A percentile compares a stretch with the other conserved stretches of the same genome.
These are phyloP conservation scores for Colletotrichum zoysiae DNA, from an alignment of 2,329 filamentous ascomycete genomes.

Conservation along the genomic window DNA sequence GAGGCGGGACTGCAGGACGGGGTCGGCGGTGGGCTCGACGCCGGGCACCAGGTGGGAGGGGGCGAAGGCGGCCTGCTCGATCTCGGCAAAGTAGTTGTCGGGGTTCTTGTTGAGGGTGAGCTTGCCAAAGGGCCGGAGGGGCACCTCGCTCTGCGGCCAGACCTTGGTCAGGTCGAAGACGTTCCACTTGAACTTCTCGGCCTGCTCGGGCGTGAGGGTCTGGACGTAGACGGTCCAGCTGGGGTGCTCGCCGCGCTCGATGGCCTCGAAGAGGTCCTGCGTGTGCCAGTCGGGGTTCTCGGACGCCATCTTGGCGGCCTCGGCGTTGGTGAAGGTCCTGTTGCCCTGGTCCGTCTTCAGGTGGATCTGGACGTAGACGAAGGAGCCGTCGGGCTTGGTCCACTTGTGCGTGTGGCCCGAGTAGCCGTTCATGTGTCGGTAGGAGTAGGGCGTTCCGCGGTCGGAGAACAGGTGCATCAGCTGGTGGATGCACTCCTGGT, in stretches of 20 bases:
- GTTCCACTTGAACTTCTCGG: conserved; percentile 71
- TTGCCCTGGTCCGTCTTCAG: conserved; percentile 72
- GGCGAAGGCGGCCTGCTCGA: conserved; percentile 76
- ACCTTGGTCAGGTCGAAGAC: conserved; percentile 79
- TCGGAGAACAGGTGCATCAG: conserved; percentile 76
- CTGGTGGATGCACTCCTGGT: conserved; percentile 73
- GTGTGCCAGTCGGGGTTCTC: conserved; percentile 73
- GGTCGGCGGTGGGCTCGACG: conserved; percentile 72
- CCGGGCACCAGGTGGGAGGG: conserved; percentile 75
- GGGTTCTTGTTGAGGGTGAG: conserved; percentile 75
- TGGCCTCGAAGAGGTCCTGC: conserved; percentile 74
- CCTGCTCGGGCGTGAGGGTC: conserved; percentile 71
- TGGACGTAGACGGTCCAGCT: conserved; percentile 76
- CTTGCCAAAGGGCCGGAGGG: conserved; percentile 70
- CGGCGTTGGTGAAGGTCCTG: conserved; percentile 69
- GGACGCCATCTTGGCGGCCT: conserved; percentile 65
- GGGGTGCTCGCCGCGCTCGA: conserved; percentile 70
- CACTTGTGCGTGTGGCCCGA: conserved; percentile 75
- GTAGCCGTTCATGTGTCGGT: conserved; percentile 77
- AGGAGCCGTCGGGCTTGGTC: conserved; percentile 73
- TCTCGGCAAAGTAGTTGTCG: conserved; percentile 77
- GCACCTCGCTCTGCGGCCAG: conserved; percentile 74
- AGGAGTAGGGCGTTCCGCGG: conserved; percentile 74
- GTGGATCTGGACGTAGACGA: conserved; percentile 76
- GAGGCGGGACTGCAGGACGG: conserved; percentile 70